These are phyloP conservation scores for Bremia lactucae DNA, from an alignment of 352 stramenopile species.

Conservation along the genomic window DNA sequence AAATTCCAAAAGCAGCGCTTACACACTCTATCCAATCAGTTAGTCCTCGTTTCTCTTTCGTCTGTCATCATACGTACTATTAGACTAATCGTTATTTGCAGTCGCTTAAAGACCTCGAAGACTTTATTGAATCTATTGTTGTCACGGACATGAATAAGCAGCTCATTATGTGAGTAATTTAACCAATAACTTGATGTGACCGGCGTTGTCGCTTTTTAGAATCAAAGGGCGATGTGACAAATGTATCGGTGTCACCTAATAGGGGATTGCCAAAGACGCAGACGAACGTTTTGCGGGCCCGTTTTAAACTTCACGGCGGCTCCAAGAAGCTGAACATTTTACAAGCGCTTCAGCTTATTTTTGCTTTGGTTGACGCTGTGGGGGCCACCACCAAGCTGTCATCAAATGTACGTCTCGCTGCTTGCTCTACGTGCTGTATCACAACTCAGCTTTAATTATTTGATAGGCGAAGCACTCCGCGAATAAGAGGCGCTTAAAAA, in stretches of 20 bases:
- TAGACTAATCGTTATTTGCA: conserved; percentile 7
- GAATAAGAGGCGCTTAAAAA: conserved; percentile 64
- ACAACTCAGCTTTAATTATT: neutral
- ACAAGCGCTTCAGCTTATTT: conserved; percentile 35
- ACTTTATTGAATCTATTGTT: conserved; percentile 63
- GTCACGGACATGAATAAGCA: conserved; percentile 72
- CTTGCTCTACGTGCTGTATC: neutral
- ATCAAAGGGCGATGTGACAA: neutral
- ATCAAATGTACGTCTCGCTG: conserved; percentile 34
- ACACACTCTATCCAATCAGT: conserved; percentile 39
- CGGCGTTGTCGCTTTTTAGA: neutral
- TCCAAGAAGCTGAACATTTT: conserved; percentile 51
- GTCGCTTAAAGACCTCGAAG: conserved; percentile 52
- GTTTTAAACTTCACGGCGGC: conserved; percentile 49
- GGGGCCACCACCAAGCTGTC: conserved; percentile 72
- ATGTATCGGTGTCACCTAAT: neutral
- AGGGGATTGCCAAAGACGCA: conserved; percentile 64
- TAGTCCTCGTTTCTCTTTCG: conserved; percentile 2
- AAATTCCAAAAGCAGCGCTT: conserved; percentile 49
- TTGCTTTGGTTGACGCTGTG: conserved; percentile 47
- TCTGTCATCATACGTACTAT: neutral
- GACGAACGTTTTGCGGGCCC: conserved; percentile 42
- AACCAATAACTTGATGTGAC: neutral
- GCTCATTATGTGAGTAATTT: conserved; percentile 39
- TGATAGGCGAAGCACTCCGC: conserved; percentile 56